Evolutionary conservation across 192 early-diverging fungal species (phyloP), one percentile per base, ranked within the genome.

Genomic region (Coemansia brasiliensis): DNA sequence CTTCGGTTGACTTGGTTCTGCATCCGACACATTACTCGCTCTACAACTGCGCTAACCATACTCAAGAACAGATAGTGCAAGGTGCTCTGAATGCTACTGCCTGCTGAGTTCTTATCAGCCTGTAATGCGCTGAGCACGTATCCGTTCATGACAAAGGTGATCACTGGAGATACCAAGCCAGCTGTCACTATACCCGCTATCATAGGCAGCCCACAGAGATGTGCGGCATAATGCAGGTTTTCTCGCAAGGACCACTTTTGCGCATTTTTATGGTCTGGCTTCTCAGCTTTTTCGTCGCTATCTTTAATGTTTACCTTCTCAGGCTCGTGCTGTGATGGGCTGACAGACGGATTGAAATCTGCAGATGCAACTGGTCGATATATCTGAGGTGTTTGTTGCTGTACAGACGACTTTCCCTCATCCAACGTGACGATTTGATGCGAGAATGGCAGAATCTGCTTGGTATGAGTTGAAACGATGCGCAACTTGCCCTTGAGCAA

Each of bases 401-500:
- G 59, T 44, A 95, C 65, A 1, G 44, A 15, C 4, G 49, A 55
- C 25, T 38, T 37, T 3, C 65, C 58, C 4, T 57, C 39, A 0
- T 68, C 52, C 0, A 74, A 15, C 0, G 57, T 64, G 13, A 65
- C 40, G 0, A 68, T 20, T 53, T 74, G 72, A 11, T 67, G 27
- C 17, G 46, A 56, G 17, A 59, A 64, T 2, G 65, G 57, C 7
- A 64, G 13, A 2, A 74, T 26, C 7, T 55, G 52, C 15, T 57
- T 45, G 13, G 53, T 57, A 57, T 83, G 54, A 3, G 70, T 78
- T 17, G 73, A 40, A 1, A 84, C 50, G 21, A 84, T 42, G 15
- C 82, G 60, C 7, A 82, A 61, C 65, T 83, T 81, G 50, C 71
- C 61, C 8, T 65, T 72, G 13, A 90, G 61, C 27, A 89, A n/a